Percentiles rank a stretch among this genome's conserved stretches.
These are phyloP conservation scores for Fusarium continuum DNA, from an alignment of 2,329 filamentous ascomycete genomes.

Conservation along the genomic window DNA sequence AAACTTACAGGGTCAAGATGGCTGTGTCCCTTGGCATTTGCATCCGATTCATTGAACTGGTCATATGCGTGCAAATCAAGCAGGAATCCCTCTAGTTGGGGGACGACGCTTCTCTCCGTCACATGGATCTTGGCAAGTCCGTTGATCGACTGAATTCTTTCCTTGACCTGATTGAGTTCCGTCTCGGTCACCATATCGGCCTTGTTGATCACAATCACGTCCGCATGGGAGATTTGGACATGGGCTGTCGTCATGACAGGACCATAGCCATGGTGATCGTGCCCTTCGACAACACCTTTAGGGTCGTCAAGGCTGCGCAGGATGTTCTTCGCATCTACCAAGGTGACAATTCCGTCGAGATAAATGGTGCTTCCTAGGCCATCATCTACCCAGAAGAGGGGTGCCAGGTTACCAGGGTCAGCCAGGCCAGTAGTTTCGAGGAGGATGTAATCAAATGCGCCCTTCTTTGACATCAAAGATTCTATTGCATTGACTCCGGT, in stretches of 20 bases:
- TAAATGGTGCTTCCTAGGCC: constrained; percentile 95
- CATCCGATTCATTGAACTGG: constrained; percentile 76
- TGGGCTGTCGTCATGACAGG: constrained; percentile 90
- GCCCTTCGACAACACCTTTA: constrained; percentile 60
- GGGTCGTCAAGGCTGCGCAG: constrained; percentile 81
- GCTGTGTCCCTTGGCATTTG: constrained; percentile 81
- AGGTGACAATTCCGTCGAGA: constrained; percentile 93
- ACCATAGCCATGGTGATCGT: constrained; percentile 64
- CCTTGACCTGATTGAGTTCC: constrained; percentile 74
- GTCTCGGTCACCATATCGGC: constrained; percentile 78
- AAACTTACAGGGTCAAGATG: constrained; percentile 82
- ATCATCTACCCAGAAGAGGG: constrained; percentile 97
- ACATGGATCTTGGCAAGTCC: constrained; percentile 84
- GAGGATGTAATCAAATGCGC: constrained; percentile 96
- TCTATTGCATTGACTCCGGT: constrained; percentile 94
- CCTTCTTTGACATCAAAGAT: constrained; percentile 91
- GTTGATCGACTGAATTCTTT: constrained; percentile 85
- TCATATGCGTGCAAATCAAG: constrained; percentile 95
- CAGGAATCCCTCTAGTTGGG: constrained; percentile 83
- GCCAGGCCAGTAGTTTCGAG: constrained; percentile 96
- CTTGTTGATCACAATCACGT: constrained; percentile 96
- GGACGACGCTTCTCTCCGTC: constrained; percentile 82
- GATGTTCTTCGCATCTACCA: constrained; percentile 96
- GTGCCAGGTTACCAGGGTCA: constrained; percentile 94
- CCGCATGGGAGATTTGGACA: constrained; percentile 95